Conservation (phyloP, 192 early-diverging fungal genomes). For the Lobosporangium transversale region DNA sequence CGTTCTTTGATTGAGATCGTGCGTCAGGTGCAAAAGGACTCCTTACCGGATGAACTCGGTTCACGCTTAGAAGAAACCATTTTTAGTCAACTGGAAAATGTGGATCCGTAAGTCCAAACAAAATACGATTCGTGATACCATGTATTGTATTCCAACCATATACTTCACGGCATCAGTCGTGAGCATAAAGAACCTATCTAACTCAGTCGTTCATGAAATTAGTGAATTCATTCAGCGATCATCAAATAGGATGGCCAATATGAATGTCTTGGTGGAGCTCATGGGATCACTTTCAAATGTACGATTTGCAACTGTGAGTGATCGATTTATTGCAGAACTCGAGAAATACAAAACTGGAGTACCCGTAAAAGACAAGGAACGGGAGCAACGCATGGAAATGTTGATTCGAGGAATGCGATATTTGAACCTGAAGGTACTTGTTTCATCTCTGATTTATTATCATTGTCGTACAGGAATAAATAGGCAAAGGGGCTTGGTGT, state of each 20-base stretch:
- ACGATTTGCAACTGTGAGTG: slow-evolving; percentile 92
- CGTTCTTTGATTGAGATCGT: slow-evolving; percentile 89
- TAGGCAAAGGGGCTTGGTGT: background rate
- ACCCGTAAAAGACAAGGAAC: slow-evolving; percentile 62
- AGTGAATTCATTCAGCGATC: slow-evolving; percentile 76
- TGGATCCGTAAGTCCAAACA: slow-evolving; percentile 80
- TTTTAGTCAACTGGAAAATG: slow-evolving; percentile 88
- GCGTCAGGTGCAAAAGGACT: slow-evolving; percentile 71
- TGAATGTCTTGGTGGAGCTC: slow-evolving; percentile 92
- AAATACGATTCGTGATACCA: background rate
- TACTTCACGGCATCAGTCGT: no score
- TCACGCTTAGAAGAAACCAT: slow-evolving; percentile 92
- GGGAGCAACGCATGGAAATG: slow-evolving; percentile 86
- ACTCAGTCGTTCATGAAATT: no score
- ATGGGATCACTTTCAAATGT: slow-evolving; percentile 91
- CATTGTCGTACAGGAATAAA: background rate
- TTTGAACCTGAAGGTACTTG: slow-evolving; percentile 82
- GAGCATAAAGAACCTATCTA: no score
- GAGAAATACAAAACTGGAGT: slow-evolving; percentile 73
- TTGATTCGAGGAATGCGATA: slow-evolving; percentile 91
- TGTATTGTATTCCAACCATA: background rate
- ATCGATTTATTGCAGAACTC: slow-evolving; percentile 91
- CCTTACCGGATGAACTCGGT: slow-evolving; percentile 84
- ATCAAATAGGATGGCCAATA: slow-evolving; percentile 85
- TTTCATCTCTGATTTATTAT: background rate